These are phyloP conservation scores for Penicillium argentinense DNA, from an alignment of 495 filamentous ascomycete genomes.

Conservation along the genomic window DNA sequence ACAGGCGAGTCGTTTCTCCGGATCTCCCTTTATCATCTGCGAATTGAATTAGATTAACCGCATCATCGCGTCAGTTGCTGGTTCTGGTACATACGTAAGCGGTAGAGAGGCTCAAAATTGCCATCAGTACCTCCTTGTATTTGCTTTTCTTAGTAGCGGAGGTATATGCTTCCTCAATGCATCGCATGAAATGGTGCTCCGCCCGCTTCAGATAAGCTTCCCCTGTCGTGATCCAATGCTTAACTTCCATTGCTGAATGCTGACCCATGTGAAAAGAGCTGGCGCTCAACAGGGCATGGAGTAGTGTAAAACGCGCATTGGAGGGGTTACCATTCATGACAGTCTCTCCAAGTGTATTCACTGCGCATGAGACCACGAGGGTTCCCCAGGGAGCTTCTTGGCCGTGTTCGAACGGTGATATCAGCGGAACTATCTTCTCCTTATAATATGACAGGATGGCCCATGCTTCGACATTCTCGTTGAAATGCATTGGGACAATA, in stretches of 20 bases:
- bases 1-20: slow-evolving; percentile 9
- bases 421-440: slow-evolving; percentile 17
- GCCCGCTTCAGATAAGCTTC: slow-evolving; percentile 10
- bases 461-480: slow-evolving; percentile 13
- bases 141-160: slow-evolving; percentile 12
- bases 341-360: slow-evolving; percentile 14
- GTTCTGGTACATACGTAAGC: slow-evolving; percentile 15
- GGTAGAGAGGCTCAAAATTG: slow-evolving; percentile 20
- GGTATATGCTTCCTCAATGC: slow-evolving; percentile 8
- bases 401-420: slow-evolving; percentile 16
- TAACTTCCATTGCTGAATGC: background rate
- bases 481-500: background rate
- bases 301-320: slow-evolving; percentile 12
- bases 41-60: too few species aligned
- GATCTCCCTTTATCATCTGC: slow-evolving; percentile 23
- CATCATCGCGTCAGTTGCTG: background rate
- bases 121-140: slow-evolving; percentile 25
- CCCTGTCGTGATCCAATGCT: slow-evolving; percentile 5
- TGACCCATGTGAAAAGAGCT: slow-evolving; percentile 20
- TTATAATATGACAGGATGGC: slow-evolving; percentile 21
- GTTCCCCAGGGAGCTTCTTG: slow-evolving; percentile 16
- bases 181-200: slow-evolving; percentile 10
- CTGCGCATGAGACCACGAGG: slow-evolving; percentile 19
- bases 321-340: slow-evolving; percentile 4
- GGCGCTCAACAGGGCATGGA: slow-evolving; percentile 18